Percentiles rank a stretch among this genome's conserved stretches.
Conservation (phyloP, 805 yeast species). For the Jamesozyma spencerorum region DNA sequence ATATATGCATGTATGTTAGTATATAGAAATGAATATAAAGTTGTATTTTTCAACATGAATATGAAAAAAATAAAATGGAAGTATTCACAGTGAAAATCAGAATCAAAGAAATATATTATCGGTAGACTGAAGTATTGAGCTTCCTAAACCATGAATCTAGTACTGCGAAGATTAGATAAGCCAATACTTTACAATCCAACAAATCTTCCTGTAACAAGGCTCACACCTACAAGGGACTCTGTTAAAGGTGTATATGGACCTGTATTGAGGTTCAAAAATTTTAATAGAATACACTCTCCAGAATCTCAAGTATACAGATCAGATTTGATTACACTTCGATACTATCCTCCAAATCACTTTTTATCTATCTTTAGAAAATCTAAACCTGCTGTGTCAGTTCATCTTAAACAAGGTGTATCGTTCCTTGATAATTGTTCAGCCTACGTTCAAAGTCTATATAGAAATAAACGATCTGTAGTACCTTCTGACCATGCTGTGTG, state of each 20-base stretch:
- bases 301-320: conserved; percentile 18
- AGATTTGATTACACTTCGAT: conserved; percentile 17
- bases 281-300: conserved; percentile 5
- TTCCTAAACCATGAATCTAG: no score
- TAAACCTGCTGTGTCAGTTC: conserved; percentile 22
- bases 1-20: background rate
- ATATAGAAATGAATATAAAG: background rate
- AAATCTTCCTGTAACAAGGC: conserved; percentile 1
- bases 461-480: conserved; percentile 7
- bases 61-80: no score
- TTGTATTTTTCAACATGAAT: no score
- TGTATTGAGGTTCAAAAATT: conserved; percentile 4
- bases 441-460: conserved; percentile 4
- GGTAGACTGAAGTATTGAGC: no score
- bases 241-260: conserved; percentile 7
- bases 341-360: conserved; percentile 26
- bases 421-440: conserved; percentile 1
- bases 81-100: no score
- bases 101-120: background rate
- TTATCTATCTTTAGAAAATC: conserved; percentile 23
- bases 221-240: background rate
- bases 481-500: conserved; percentile 23
- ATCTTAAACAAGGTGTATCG: background rate
- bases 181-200: background rate
- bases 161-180: background rate